Evolutionary conservation across 1,284 basidiomycete genomes (phyloP).

Genomic region (Tilletia setariae): DNA sequence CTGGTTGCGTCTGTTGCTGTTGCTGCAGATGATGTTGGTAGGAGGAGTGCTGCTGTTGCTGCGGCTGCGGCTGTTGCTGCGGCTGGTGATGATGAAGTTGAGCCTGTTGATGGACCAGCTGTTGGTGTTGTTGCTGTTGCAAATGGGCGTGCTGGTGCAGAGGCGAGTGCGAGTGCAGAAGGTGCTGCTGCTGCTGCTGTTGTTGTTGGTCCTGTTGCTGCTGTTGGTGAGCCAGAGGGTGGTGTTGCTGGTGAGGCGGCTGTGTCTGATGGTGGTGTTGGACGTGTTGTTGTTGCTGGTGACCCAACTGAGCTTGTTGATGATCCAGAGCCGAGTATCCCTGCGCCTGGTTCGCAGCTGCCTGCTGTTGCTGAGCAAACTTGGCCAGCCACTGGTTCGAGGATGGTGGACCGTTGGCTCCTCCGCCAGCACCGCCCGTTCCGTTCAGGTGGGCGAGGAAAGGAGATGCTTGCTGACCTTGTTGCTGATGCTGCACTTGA

Average conservation of each 20-base stretch:
- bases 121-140: constrained; percentile 18
- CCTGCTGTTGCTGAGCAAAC: constrained; percentile 4
- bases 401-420: constrained; percentile 24
- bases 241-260: constrained; percentile 17
- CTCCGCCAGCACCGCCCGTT: too few species aligned
- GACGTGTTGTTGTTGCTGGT: constrained; percentile 4
- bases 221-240: constrained; percentile 16
- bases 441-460: too few species aligned
- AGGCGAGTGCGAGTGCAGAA: constrained; percentile 18
- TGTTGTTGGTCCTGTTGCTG: constrained; percentile 20
- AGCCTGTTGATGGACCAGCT: constrained; percentile 19
- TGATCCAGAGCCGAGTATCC: constrained; percentile 10
- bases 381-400: constrained; percentile 20
- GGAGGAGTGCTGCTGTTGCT: constrained; percentile 31
- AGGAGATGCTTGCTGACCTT: not conserved
- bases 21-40: not conserved
- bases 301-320: not conserved
- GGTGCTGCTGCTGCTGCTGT: constrained; percentile 33
- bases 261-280: constrained; percentile 24
- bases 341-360: constrained; percentile 13
- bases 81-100: constrained; percentile 27
- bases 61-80: constrained; percentile 31
- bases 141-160: constrained; percentile 17
- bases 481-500: not conserved
- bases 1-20: too few species aligned